Conservation (phyloP, 163 green algal species). For the Scenedesmus sp. region DNA sequence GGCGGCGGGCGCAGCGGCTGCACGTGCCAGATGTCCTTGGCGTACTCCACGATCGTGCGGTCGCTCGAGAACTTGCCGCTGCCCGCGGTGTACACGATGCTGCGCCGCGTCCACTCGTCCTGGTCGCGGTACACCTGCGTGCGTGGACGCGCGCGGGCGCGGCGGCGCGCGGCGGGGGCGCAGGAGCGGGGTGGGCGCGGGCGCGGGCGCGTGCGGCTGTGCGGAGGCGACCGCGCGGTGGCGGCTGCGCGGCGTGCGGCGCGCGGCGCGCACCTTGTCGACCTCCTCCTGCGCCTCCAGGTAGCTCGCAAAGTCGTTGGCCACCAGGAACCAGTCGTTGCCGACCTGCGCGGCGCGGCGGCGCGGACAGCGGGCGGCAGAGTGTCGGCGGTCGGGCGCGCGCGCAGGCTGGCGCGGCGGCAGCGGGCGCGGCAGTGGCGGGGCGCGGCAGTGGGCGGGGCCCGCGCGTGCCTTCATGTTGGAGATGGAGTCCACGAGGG, state of each 20-base stretch:
- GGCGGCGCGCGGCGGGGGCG: too few relatives aligned
- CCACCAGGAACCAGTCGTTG: conserved; percentile 99
- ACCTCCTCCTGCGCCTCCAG: conserved; percentile 91
- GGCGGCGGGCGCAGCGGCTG: conserved; percentile 43
- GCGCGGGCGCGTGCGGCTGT: too few relatives aligned
- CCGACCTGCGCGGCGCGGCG: too few relatives aligned
- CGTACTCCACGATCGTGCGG: conserved; percentile 97
- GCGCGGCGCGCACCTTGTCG: conserved; percentile 66
- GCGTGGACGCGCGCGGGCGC: background rate
- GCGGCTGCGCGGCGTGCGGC: too few relatives aligned
- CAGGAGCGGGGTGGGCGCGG: too few relatives aligned
- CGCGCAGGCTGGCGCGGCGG: too few relatives aligned
- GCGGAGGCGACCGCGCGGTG: conserved; percentile 44
- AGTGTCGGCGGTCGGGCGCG: too few relatives aligned
- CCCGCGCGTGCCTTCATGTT: too few relatives aligned
- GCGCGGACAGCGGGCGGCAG: too few relatives aligned
- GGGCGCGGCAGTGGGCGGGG: too few relatives aligned
- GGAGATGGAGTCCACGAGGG: conserved; percentile 85
- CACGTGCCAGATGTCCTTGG: conserved; percentile 72
- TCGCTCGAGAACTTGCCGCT: conserved; percentile 97
- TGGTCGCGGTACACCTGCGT: conserved; percentile 37
- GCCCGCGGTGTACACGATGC: conserved; percentile 94
- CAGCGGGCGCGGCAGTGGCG: too few relatives aligned
- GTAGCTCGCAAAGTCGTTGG: conserved; percentile 97
- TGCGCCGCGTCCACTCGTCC: conserved; percentile 68